phyloP scores from a whole-genome alignment of 805 yeast genomes.

The Metschnikowia orientalis region DNA sequence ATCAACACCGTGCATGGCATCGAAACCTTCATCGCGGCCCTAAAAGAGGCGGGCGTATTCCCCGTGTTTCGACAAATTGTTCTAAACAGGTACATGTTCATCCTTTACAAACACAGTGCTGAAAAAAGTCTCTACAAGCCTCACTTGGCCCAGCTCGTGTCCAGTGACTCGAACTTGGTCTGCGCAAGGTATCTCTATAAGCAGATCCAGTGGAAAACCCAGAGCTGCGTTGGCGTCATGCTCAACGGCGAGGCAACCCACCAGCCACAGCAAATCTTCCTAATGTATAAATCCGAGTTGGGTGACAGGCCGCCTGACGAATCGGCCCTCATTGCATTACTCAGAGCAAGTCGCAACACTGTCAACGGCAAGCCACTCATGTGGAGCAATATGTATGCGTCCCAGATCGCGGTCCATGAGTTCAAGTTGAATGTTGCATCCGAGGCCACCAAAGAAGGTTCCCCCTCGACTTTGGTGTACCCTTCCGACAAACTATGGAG shows the following conservation, averaged over 20 bases:
- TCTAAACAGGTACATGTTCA: conserved; percentile 27
- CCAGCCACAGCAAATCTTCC: conserved; percentile 27
- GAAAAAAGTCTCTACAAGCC: conserved; percentile 16
- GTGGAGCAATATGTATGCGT: conserved; percentile 53
- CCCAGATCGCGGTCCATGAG: conserved; percentile 58
- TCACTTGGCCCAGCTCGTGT: conserved; percentile 9
- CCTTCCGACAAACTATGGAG: conserved; percentile 43
- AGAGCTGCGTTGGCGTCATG: conserved; percentile 30
- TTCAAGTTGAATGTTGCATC: conserved; percentile 40
- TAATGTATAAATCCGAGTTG: conserved; percentile 27
- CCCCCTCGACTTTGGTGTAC: conserved; percentile 6
- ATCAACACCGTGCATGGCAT: conserved; percentile 22
- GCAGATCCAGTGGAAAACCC: conserved; percentile 22
- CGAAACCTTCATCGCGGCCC: conserved; percentile 18
- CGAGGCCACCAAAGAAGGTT: background rate
- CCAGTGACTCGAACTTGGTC: conserved; percentile 11
- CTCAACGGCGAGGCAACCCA: conserved; percentile 33
- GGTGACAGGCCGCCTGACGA: conserved; percentile 24
- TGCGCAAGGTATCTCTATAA: conserved; percentile 29
- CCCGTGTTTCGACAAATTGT: conserved; percentile 18
- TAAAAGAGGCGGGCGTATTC: conserved; percentile 13
- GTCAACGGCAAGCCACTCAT: conserved; percentile 18
- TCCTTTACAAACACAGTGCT: conserved; percentile 13
- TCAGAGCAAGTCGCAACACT: conserved; percentile 42
- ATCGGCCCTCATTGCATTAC: conserved; percentile 38